Base-by-base conservation (phyloP, 257 asterid genomes). In the Solanum pennellii region DNA sequence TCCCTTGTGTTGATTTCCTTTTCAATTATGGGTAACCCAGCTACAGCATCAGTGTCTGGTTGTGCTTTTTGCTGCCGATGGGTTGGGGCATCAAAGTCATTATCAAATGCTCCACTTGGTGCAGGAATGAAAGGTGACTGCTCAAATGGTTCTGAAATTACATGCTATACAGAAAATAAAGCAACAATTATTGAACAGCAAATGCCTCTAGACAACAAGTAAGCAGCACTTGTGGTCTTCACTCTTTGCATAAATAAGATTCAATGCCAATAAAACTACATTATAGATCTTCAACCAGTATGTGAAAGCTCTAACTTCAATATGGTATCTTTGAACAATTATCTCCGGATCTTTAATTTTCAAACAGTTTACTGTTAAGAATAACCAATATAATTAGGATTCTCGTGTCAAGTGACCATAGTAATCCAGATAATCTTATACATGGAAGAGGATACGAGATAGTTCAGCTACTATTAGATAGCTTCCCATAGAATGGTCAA, bases 91-190 rank as follows among this genome's bases (percentile, higher is more conserved):
- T 96, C 98, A 89, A 91, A 89, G 90, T 95, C 95, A 88, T 90
- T 86, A 86, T 94, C 98, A 89, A 89, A 91, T 84, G 97, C 97
- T 91, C 93, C 95, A 86, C 94, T 92, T 79, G 90, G 93, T 79
- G 94, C 93, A 83, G 98, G 99, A 96, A 96, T 94, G 92, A 95
- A 97, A 88, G 99, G 98, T 68, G 98, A 96, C 42, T 97, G 95
- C 90, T 96, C 99, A 91, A 95, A 97, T 79, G 99, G 98, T 90
- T 96, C 99, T 77, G 97, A 91, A 88, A 92, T 94, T 85, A 92
- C 99, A 92, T 97, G 99, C 99, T 97, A 93, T 83, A 92, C 89
- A 86, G 41, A 87, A 91, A 90, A 82, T 82, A 86, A 89, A 89
- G 86, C 45, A 72, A 84, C 85, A 83, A 52, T 80, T 29, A 80